Base-by-base conservation (phyloP, 345 rosid genomes). In the Lepidium africanum region DNA sequence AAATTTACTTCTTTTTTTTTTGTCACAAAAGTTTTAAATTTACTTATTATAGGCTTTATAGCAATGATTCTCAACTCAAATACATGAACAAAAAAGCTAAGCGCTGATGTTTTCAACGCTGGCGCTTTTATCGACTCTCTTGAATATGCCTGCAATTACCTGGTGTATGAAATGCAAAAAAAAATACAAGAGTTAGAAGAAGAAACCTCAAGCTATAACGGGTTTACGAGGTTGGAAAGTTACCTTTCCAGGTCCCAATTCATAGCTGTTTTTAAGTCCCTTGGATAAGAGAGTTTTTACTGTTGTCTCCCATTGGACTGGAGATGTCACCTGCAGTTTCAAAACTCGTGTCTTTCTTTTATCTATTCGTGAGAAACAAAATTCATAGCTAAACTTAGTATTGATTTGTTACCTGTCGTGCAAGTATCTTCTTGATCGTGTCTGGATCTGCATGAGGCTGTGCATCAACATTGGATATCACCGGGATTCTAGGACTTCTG, bases 231-330 rank as follows among this genome's bases (percentile, higher is more conserved):
- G 39, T 3, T 10, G 5, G 5, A 51, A 15, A 32, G 25, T 6
- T 78, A 91, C 99, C 97, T 91, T 95, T 80, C 99, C 99, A 39
- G 98, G 97, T 68, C 99, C 98, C 72, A 91, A 75, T 76, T 95
- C 99, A 12, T 85, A 95, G 73, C 97, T 84, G 72, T 80, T 85
- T 79, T 76, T 81, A 72, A 91, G 73, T 65, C 99, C 96, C 80
- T 71, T 86, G 48, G 78, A 51, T 15, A 91, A 82, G 58, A 95
- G 89, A 59, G 92, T 83, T 74, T 79, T 91, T 35, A 95, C 82
- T 37, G 99, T 87, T 33, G 90, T 87, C 84, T 95, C 99, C 99
- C 99, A 89, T 75, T 89, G 98, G 70, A 95, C 99, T n/a, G 97
- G 98, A 69, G 96, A 91, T 35, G 96, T 91, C 60, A 86, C 99